Percentiles rank a stretch among this genome's conserved stretches.
These are phyloP conservation scores for Haplosporangium sp. DNA, from an alignment of 371 early-diverging fungal genomes.

Conservation along the genomic window DNA sequence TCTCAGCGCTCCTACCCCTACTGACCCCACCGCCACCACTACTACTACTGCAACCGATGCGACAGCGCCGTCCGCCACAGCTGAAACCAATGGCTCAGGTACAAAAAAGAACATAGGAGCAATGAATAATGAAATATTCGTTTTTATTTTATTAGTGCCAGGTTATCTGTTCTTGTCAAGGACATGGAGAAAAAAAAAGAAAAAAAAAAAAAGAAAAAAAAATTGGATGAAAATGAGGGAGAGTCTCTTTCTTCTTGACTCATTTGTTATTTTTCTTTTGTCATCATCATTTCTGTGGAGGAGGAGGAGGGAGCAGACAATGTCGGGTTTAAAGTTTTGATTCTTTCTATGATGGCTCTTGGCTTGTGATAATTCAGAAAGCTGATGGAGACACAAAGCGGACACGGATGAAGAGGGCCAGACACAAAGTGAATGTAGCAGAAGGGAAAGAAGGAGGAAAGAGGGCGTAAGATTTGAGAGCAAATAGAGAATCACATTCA, in stretches of 20 bases:
- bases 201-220: constrained; percentile 4
- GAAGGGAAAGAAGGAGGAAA: not conserved
- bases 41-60: not conserved
- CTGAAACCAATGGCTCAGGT: constrained; percentile 29
- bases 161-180: constrained; percentile 4
- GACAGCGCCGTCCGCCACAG: not conserved
- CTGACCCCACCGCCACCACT: constrained; percentile 26
- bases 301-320: too few species aligned
- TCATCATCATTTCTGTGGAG: too few species aligned
- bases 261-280: too few species aligned
- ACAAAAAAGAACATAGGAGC: not conserved
- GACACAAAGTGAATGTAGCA: too few species aligned
- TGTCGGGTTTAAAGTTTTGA: too few species aligned
- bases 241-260: too few species aligned
- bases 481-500: too few species aligned
- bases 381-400: too few species aligned
- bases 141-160: not conserved
- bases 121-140: not conserved
- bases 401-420: too few species aligned
- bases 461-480: constrained; percentile 5
- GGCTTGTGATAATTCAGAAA: too few species aligned
- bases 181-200: not conserved
- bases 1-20: constrained; percentile 35
- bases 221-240: too few species aligned
- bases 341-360: not conserved